These are phyloP conservation scores for Petunia hybrid DNA, from an alignment of 305 asterid genomes.

Conservation along the genomic window DNA sequence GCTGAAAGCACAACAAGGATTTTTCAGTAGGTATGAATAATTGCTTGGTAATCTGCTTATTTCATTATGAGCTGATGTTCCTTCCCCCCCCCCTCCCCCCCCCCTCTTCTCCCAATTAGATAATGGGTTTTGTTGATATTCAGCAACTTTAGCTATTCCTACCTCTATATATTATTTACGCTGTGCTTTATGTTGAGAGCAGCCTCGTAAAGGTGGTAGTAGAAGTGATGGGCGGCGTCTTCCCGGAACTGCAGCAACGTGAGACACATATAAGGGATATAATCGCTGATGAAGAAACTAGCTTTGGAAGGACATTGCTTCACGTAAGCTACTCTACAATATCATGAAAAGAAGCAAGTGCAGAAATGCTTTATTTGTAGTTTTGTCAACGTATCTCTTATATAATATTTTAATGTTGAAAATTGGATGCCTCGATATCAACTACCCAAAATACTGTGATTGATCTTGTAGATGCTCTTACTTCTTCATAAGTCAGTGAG, in stretches of 20 bases:
- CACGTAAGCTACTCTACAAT: conserved; percentile 54
- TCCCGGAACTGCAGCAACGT: conserved; percentile 83
- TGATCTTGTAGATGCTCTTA: background rate
- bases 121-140: conserved; percentile 11
- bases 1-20: conserved; percentile 81
- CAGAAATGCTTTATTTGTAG: conserved; percentile 23
- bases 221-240: conserved; percentile 84
- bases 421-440: background rate
- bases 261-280: conserved; percentile 65
- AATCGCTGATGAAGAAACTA: conserved; percentile 90
- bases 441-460: background rate
- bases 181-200: conserved; percentile 35
- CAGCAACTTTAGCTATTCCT: conserved; percentile 7
- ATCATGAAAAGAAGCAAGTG: conserved; percentile 6
- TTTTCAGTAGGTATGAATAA: conserved; percentile 74
- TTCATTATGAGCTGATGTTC: background rate
- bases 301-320: conserved; percentile 91
- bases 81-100: too few species aligned
- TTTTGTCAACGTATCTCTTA: conserved; percentile 5
- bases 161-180: conserved; percentile 4
- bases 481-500: background rate
- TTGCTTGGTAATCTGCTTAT: background rate
- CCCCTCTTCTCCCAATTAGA: too few species aligned
- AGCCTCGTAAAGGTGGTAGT: conserved; percentile 86
- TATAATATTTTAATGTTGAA: too few species aligned